Conservation (phyloP, 2,329 filamentous ascomycete species). For the Cercospora sp. region DNA sequence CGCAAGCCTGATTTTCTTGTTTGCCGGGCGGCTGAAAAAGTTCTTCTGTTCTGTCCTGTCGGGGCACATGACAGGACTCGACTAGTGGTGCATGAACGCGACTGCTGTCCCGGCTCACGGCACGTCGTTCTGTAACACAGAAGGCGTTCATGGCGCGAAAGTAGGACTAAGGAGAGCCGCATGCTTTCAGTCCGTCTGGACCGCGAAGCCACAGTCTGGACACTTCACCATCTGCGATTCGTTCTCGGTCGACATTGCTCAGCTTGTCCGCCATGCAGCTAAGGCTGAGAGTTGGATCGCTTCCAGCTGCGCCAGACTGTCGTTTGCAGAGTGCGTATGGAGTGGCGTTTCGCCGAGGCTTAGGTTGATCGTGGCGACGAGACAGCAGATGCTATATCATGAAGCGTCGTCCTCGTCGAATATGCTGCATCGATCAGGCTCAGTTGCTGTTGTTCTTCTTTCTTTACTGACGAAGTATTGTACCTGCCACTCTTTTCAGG, state of each 20-base stretch:
- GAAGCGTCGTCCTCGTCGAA: neutral
- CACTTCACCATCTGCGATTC: slow-evolving; percentile 1
- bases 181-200: slow-evolving; percentile 2
- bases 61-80: neutral
- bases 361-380: neutral
- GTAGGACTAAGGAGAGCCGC: slow-evolving; percentile 4
- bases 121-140: neutral
- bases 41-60: neutral
- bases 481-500: slow-evolving; percentile 13
- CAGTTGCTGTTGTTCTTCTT: neutral
- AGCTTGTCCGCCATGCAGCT: neutral
- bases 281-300: neutral
- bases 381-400: slow-evolving; percentile 1
- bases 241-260: slow-evolving; percentile 4
- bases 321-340: neutral
- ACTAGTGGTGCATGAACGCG: slow-evolving; percentile 7
- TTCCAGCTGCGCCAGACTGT: neutral
- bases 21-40: slow-evolving; percentile 7
- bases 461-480: slow-evolving; percentile 11
- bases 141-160: neutral
- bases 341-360: slow-evolving; percentile 11
- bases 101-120: slow-evolving; percentile 12
- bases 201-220: neutral
- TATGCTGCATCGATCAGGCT: neutral
- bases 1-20: slow-evolving; percentile 1